Evolutionary conservation across 2,329 filamentous ascomycete genomes (phyloP).

Genomic region (Cadophora gregata): DNA sequence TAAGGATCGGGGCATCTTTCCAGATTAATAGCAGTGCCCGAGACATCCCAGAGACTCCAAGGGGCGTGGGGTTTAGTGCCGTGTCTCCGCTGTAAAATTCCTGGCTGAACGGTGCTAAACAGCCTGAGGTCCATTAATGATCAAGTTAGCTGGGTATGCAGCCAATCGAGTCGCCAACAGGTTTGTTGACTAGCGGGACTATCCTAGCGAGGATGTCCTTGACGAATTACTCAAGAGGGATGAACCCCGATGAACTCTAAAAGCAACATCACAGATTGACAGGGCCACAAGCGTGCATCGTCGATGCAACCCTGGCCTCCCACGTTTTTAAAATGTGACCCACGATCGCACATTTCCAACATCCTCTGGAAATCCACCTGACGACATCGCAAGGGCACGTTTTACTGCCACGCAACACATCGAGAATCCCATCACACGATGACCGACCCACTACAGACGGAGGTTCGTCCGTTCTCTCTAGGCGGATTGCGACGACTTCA

Average conservation of each 20-base stretch:
- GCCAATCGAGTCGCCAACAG: neutral
- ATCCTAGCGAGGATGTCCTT: neutral
- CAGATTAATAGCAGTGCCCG: neutral
- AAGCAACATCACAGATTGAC: neutral
- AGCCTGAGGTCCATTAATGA: neutral
- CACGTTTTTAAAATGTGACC: neutral
- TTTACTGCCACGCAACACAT: neutral
- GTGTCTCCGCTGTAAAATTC: neutral
- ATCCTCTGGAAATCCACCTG: neutral
- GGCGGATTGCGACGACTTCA: neutral
- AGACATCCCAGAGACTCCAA: neutral
- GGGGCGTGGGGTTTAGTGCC: neutral
- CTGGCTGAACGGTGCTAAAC: neutral
- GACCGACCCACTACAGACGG: neutral
- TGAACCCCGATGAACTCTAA: neutral
- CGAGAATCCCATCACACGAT: neutral
- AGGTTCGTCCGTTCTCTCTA: neutral
- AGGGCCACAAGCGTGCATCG: neutral
- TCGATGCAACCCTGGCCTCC: neutral
- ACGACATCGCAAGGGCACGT: neutral
- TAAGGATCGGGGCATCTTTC: slow-evolving; percentile 11
- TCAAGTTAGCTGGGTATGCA: neutral
- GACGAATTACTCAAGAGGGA: neutral
- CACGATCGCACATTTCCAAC: neutral
- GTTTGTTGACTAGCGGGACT: neutral